These are phyloP conservation scores for Didymella sp. DNA, from an alignment of 2,329 filamentous ascomycete genomes.

Conservation along the genomic window DNA sequence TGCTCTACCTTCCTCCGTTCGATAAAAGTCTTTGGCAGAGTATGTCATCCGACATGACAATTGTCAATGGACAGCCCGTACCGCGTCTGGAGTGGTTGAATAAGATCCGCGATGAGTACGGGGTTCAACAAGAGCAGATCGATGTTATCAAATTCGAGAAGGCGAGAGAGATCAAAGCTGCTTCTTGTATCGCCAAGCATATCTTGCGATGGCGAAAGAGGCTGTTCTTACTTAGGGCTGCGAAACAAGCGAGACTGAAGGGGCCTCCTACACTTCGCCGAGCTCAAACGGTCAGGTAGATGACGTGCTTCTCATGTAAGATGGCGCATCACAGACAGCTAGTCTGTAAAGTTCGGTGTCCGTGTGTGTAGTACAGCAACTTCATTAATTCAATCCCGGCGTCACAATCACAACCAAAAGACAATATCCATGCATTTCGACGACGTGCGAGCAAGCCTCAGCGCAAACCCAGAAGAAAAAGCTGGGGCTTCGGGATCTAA, in stretches of 20 bases:
- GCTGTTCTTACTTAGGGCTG: background rate
- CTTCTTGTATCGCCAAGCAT: slow-evolving; percentile 4
- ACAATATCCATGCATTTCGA: too few relatives aligned
- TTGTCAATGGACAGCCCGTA: background rate
- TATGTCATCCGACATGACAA: background rate
- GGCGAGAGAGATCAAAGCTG: slow-evolving; percentile 16
- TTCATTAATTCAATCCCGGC: too few relatives aligned
- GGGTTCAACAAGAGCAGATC: slow-evolving; percentile 22
- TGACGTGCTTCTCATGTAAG: too few relatives aligned
- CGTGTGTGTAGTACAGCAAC: too few relatives aligned
- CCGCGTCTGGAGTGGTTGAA: slow-evolving; percentile 15
- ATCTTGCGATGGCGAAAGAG: slow-evolving; percentile 3
- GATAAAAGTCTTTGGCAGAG: background rate
- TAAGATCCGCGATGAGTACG: slow-evolving; percentile 9
- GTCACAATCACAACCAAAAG: too few relatives aligned
- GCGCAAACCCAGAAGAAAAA: too few relatives aligned
- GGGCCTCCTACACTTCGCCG: background rate
- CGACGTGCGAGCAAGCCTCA: too few relatives aligned
- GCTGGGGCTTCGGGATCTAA: too few relatives aligned
- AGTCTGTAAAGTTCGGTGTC: too few relatives aligned
- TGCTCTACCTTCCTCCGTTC: slow-evolving; percentile 18
- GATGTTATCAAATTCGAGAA: slow-evolving; percentile 14
- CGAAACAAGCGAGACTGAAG: background rate
- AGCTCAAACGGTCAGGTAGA: background rate
- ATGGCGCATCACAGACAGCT: too few relatives aligned